These are phyloP conservation scores for Trichomonascaceae sp. DNA, from an alignment of 1,139 yeast genomes.

Conservation along the genomic window DNA sequence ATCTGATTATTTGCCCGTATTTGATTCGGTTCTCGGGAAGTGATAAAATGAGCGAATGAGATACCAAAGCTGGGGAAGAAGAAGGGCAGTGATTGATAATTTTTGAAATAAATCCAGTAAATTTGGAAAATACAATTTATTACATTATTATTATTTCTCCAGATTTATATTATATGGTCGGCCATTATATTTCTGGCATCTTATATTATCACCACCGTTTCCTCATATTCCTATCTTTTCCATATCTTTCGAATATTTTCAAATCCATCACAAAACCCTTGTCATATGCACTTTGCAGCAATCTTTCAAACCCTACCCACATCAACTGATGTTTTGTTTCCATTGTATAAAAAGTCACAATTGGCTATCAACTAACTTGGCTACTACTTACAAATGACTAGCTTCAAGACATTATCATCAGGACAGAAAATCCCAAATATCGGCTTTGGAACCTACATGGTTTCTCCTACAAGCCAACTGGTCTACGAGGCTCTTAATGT, in stretches of 20 bases:
- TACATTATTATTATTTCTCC: not conserved
- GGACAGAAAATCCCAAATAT: slow-evolving; percentile 31
- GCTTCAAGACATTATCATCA: slow-evolving; percentile 5
- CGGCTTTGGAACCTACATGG: slow-evolving; percentile 36
- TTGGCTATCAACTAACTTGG: not conserved
- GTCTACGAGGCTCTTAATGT: slow-evolving; percentile 38
- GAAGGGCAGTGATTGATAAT: no score
- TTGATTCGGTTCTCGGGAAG: not conserved
- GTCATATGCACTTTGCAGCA: not conserved
- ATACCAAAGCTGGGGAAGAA: not conserved
- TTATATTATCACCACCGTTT: no score
- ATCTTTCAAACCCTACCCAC: not conserved
- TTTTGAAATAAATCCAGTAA: not conserved
- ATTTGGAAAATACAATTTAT: not conserved
- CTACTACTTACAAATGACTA: not conserved
- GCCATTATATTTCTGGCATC: not conserved
- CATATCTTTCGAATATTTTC: not conserved
- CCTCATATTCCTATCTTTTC: not conserved
- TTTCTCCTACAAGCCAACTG: slow-evolving; percentile 25
- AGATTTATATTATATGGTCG: no score
- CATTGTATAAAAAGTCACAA: not conserved
- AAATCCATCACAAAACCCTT: not conserved
- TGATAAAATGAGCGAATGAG: not conserved
- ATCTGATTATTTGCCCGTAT: not conserved
- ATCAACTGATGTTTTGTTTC: not conserved